Evolutionary conservation across 2,329 filamentous ascomycete species (phyloP), one percentile per base, ranked within the genome.

Genomic region (Helotiales sp.): DNA sequence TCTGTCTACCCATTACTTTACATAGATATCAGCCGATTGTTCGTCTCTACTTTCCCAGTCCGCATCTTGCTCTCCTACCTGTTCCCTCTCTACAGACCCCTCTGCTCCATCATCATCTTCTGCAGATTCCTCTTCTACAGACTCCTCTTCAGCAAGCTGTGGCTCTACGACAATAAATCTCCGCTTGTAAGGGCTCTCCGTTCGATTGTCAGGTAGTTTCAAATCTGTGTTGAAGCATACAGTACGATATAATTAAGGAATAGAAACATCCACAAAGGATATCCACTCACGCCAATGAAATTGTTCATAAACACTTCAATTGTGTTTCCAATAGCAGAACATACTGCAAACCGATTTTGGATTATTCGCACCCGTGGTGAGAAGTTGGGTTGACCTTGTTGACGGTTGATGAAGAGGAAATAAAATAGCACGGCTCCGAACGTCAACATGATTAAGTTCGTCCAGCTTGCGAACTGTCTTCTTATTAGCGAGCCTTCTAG

Each of bases 391-490:
- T 6, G 3, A 6, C 17, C 13, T 22, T 22, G 32, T 24, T 28
- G 10, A 17, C 54, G 47, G n/a, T 52, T 30, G n/a, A 62, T 62
- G 45, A 30, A 40, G 3, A 7, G 28, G 22, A 4, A n/a, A 22
- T 52, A 55, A 20, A 61, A 65, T 1, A 49, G 10, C 15, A 17
- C 37, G 2, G 58, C 49, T n/a, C 57, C 63, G 34, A 60, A 24
- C 11, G 63, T 65, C 17, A 55, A 8, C 34, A 61, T 37, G 24
- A 24, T 37, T 5, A 61, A 1, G 20, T 65, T 65, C 6, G 58
- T 61, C 49, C 63, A 61, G 47, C 57, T 65, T 4, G 20, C 17
- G 40, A 34, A 65, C 40, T 40, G 40, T 20, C 28, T 17, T 37
- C 8, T 26, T 13, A 10, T 47, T 7, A 43, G 22, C 20, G 17